phyloP scores from a whole-genome alignment of 2,329 filamentous ascomycete genomes.

The Canariomyces notabilis region DNA sequence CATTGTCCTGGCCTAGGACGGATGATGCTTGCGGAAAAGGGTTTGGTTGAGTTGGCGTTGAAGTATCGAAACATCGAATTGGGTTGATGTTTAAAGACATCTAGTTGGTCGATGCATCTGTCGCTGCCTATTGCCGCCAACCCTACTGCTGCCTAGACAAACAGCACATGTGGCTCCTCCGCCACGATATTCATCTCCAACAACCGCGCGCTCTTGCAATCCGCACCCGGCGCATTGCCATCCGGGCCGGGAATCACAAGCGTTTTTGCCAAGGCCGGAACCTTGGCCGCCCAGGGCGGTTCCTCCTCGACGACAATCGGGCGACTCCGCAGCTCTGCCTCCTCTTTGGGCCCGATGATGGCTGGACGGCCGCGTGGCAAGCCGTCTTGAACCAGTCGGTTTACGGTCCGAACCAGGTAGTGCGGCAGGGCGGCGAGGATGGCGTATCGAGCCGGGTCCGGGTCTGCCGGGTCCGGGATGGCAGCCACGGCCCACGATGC shows the following conservation, averaged over 20 bases:
- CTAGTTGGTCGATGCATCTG: too few relatives aligned
- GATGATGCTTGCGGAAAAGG: too few relatives aligned
- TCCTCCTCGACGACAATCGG: conserved; percentile 7
- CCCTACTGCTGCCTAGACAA: conserved; percentile 6
- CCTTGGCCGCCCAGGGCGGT: conserved; percentile 7
- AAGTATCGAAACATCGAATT: too few relatives aligned
- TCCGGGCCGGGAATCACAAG: conserved; percentile 5
- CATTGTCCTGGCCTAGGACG: too few relatives aligned
- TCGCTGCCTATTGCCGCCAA: too few relatives aligned
- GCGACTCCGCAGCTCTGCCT: conserved; percentile 6
- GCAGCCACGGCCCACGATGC: conserved; percentile 12
- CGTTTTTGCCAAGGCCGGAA: not conserved
- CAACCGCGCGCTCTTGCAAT: conserved; percentile 4
- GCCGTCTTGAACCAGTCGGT: conserved; percentile 9
- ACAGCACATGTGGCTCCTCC: conserved; percentile 11
- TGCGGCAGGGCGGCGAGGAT: conserved; percentile 11
- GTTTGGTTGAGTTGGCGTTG: too few relatives aligned
- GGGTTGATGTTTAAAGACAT: too few relatives aligned
- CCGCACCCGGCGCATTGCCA: not conserved
- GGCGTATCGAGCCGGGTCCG: conserved; percentile 10
- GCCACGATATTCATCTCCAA: conserved; percentile 10
- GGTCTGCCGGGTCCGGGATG: conserved; percentile 12
- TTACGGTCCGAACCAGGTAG: conserved; percentile 7
- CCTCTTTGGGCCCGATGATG: conserved; percentile 4
- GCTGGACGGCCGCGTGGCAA: conserved; percentile 10